Conservation (phyloP, 2,329 filamentous ascomycete species). For the Trichoderma atroviride region DNA sequence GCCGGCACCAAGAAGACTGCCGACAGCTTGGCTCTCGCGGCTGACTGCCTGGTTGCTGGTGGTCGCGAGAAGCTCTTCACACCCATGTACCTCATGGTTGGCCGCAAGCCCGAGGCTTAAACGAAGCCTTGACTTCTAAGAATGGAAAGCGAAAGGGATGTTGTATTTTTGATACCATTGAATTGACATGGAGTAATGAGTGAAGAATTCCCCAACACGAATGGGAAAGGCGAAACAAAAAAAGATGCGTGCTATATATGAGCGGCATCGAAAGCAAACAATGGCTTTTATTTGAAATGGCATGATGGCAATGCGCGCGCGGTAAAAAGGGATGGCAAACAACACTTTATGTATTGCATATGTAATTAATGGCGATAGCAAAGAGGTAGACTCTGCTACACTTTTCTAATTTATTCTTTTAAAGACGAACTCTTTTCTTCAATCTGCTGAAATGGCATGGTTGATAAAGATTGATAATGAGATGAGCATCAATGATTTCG, state of each 20-base stretch:
- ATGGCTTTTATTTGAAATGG: constrained; percentile 10
- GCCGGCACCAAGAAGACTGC: constrained; percentile 92
- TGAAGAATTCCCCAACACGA: background rate
- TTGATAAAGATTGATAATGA: too few relatives aligned
- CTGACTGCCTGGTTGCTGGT: constrained; percentile 83
- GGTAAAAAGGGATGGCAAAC: background rate
- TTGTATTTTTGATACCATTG: constrained; percentile 20
- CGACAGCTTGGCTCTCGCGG: constrained; percentile 79
- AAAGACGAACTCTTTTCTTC: too few relatives aligned
- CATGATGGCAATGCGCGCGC: constrained; percentile 2
- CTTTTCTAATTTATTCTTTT: constrained; percentile 1
- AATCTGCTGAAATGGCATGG: too few relatives aligned
- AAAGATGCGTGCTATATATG: background rate
- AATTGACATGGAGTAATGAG: constrained; percentile 15
- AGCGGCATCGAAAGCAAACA: constrained; percentile 12
- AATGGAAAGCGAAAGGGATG: background rate
- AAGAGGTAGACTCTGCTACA: constrained; percentile 8
- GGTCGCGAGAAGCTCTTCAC: constrained; percentile 92
- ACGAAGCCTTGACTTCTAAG: background rate
- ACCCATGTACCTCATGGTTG: constrained; percentile 97
- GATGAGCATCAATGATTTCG: too few relatives aligned
- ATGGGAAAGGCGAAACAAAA: background rate
- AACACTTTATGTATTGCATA: constrained; percentile 12
- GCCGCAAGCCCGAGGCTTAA: constrained; percentile 68
- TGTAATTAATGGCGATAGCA: constrained; percentile 24